Conservation (phyloP, 1,284 basidiomycete species). For the Melampsora larici-populina region DNA sequence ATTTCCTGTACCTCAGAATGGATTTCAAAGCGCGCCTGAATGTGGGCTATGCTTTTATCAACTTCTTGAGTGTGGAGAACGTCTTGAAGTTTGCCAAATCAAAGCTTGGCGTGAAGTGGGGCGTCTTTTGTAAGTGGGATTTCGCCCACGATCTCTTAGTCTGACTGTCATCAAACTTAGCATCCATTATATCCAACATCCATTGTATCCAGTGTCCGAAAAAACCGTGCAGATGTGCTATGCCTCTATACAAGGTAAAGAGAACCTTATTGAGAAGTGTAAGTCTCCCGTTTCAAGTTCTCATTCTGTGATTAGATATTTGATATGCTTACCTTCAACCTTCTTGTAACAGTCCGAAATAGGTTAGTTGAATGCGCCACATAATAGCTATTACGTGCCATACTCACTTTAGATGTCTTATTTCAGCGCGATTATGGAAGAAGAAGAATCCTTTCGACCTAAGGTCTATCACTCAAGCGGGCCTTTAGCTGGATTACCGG, state of each 20-base stretch:
- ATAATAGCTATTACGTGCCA: neutral
- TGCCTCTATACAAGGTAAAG: conserved; percentile 68
- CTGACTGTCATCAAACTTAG: too few species aligned
- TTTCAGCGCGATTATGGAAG: conserved; percentile 65
- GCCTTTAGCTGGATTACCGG: conserved; percentile 66
- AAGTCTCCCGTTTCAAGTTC: conserved; percentile 14
- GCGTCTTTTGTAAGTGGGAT: conserved; percentile 52
- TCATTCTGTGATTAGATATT: conserved; percentile 7
- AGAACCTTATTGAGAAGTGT: conserved; percentile 55
- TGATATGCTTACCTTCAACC: conserved; percentile 42
- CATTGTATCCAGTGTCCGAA: conserved; percentile 69
- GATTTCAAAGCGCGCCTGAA: conserved; percentile 42
- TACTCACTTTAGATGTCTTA: conserved; percentile 14
- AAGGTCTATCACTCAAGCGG: conserved; percentile 78
- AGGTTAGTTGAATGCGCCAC: conserved; percentile 50
- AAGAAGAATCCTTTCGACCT: conserved; percentile 72
- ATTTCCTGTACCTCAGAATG: conserved; percentile 42
- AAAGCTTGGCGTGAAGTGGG: conserved; percentile 74
- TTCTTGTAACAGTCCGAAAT: conserved; percentile 18
- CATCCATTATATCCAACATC: too few species aligned
- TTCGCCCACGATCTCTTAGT: too few species aligned
- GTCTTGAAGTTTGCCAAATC: conserved; percentile 69
- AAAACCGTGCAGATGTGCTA: conserved; percentile 81
- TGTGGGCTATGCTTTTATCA: conserved; percentile 56
- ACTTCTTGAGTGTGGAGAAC: conserved; percentile 68